Evolutionary conservation across 306 rosid genomes (phyloP), one percentile per base, ranked within the genome.

Genomic region (Fragaria ananassa): DNA sequence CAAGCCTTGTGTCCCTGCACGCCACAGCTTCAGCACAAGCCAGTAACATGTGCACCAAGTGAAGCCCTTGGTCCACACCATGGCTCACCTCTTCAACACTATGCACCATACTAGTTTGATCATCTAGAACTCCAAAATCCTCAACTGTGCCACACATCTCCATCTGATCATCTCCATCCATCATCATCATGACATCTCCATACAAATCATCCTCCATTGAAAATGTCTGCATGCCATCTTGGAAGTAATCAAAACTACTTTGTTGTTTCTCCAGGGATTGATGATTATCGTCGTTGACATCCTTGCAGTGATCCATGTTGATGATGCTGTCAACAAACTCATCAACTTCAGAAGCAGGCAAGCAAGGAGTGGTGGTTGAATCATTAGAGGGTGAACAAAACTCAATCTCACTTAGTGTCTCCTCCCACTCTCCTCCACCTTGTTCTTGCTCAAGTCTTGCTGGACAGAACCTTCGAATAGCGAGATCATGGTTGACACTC

Each of bases 11-110:
- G 79, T 88, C 96, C 72, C 93, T 85, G 82, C 96, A 88, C 3
- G 90, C 87, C 9, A 90, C 89, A 54, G 93, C 96, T 76, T 90
- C 96, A 10, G 96, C 96, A 81, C 97, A 92, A 41, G 91, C 96
- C 79, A 92, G 53, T 19, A 92, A 51, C 86, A 79, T 77, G 71
- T 92, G 93, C 76, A 92, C 93, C 89, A 92, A 88, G 56, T 90
- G 85, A 68, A 92, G 82, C 44, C 97, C 93, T 81, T 87, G 88
- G 69, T 90, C 85, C 71, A 87, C 85, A 15, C 87, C 83, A 65
- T 83, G 83, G 60, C 62, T 87, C 8, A 51, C 75, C 74, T 81
- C 84, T 78, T 74, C 80, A 57, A 46, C 85, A 68, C 69, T 34
- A 60, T 86, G 82, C 74, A 58, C 74, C 71, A 74, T 35, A 14